Base-by-base conservation (phyloP, 129 eudicot genomes). In the Artemisia annua region DNA sequence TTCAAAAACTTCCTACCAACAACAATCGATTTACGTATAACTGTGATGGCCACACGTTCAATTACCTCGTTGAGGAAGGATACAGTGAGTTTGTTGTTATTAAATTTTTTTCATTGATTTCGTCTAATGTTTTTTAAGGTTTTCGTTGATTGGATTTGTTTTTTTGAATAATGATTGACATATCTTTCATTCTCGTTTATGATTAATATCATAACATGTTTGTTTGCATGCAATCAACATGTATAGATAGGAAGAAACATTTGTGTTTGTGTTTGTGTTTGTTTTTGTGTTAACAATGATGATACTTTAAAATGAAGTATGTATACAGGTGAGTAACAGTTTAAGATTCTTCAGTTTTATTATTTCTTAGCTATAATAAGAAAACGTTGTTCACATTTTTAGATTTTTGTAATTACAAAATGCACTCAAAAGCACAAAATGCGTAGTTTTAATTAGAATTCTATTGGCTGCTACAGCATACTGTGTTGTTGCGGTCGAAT, bases 401-500 rank as follows among this genome's bases (percentile, higher is more conserved):
- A 13, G 32, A 66, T 54, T 54, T n/a, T 54, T 5, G 5, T 55
- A 48, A 43, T 52, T 55, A 15, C 19, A 28, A 63, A 49, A 60
- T 63, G 78, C 39, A 60, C 13, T 22, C n/a, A 7, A n/a, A 57
- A 58, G 14, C 18, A 39, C 3, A 2, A 5, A 43, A 70, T 70
- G 74, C 61, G 52, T 0, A 28, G 51, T 49, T 77, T 30, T 61
- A 17, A 60, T n/a, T 35, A 60, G 56, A 60, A 18, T 61, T 77
- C 48, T 10, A 77, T 61, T 63, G 46, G 16, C 13, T 18, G 51
- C 3, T 78, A 81, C 82, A 89, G 96, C 92, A 28, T 89, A 86
- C 60, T 89, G 96, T 58, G 83, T 89, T 74, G 96, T 89, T 72
- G 96, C 96, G 20, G 92, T 84, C 67, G 96, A 86, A 71, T 86